Conservation (phyloP, 2,329 filamentous ascomycete genomes). For the Ambrosiella xylebori region DNA sequence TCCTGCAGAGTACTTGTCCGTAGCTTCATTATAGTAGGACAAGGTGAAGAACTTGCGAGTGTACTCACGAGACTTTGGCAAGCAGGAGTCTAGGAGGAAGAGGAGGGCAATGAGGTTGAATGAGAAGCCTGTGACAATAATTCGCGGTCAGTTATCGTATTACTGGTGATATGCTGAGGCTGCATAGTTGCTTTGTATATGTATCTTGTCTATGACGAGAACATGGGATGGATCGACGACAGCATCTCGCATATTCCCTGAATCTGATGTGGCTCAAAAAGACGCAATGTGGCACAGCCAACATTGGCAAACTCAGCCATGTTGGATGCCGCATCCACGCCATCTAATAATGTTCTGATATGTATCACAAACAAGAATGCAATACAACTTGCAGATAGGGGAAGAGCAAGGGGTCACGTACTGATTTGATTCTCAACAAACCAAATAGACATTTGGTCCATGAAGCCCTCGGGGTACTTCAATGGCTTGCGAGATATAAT, state of each 20-base stretch:
- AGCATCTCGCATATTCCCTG: neutral
- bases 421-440: conserved; percentile 67
- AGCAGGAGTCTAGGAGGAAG: conserved; percentile 62
- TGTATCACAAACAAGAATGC: no score
- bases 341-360: no score
- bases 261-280: neutral
- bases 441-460: conserved; percentile 45
- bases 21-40: conserved; percentile 58
- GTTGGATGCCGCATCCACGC: no score
- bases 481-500: conserved; percentile 12
- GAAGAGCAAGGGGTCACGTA: conserved; percentile 26
- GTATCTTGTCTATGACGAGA: neutral
- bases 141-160: neutral
- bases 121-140: conserved; percentile 43
- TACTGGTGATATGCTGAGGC: neutral
- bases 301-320: neutral
- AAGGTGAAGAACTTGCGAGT: conserved; percentile 81
- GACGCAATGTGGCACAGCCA: neutral
- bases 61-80: conserved; percentile 60
- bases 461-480: conserved; percentile 11
- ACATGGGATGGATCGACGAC: neutral
- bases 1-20: conserved; percentile 58
- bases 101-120: conserved; percentile 74
- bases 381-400: no score
- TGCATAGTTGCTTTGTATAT: neutral